Conservation (phyloP, 129 eudicot species). For the Helianthus annuus region HanXRQr2.0-SUNRISE NC_035434.2:97198585-97199084, state of each 20-base stretch:
- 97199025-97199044: too few species aligned
- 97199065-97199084: too few species aligned
- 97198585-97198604: neutral
- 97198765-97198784: constrained; percentile 83
- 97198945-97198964: too few species aligned
- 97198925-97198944: neutral
- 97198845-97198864: constrained; percentile 45
- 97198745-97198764: constrained; percentile 87
- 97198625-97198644: neutral
- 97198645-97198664: neutral
- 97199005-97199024: too few species aligned
- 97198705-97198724: too few species aligned
- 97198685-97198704: too few species aligned
- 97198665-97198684: neutral
- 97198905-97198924: constrained; percentile 39
- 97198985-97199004: too few species aligned
- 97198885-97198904: constrained; percentile 35
- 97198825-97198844: constrained; percentile 58
- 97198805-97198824: constrained; percentile 80
- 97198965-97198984: too few species aligned
- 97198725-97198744: constrained; percentile 59
- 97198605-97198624: neutral
- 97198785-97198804: constrained; percentile 76
- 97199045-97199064: too few species aligned
- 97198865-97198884: constrained; percentile 68